A percentile compares a stretch with the other conserved stretches of the same genome.
phyloP scores from a whole-genome alignment of 2,329 filamentous ascomycete species.

The Pestalotiopsis sp. region DNA sequence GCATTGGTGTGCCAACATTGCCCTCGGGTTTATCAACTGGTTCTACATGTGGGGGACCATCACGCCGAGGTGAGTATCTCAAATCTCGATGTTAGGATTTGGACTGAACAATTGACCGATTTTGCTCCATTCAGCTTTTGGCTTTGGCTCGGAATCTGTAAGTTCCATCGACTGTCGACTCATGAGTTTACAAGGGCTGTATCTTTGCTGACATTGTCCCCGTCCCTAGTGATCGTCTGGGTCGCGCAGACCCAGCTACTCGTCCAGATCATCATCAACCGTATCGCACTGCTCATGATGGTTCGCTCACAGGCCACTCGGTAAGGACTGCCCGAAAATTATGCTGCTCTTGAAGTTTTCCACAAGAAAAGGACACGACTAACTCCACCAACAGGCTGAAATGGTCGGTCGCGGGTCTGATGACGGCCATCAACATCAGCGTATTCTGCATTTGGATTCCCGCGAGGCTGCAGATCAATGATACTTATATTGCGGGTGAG shows the following conservation, averaged over 20 bases:
- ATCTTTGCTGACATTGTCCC: not conserved
- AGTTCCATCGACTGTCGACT: not conserved
- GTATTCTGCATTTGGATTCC: constrained; percentile 49
- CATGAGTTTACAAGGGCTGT: too few species aligned
- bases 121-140: not conserved
- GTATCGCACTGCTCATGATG: constrained; percentile 41
- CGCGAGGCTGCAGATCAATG: constrained; percentile 35
- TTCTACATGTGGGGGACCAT: constrained; percentile 28
- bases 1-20: constrained; percentile 27
- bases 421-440: constrained; percentile 43
- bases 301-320: constrained; percentile 20
- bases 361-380: not conserved
- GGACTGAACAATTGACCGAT: not conserved
- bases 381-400: constrained; percentile 35
- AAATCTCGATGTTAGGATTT: not conserved
- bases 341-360: too few species aligned
- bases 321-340: not conserved
- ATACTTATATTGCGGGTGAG: constrained; percentile 30
- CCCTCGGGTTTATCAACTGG: constrained; percentile 28
- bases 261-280: constrained; percentile 48
- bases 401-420: constrained; percentile 38
- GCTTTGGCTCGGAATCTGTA: constrained; percentile 11
- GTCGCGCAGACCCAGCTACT: constrained; percentile 39
- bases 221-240: constrained; percentile 1
- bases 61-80: constrained; percentile 23